Evolutionary conservation across 73 alveolate genomes (phyloP).

Genomic region (Blepharisma japonicum): DNA sequence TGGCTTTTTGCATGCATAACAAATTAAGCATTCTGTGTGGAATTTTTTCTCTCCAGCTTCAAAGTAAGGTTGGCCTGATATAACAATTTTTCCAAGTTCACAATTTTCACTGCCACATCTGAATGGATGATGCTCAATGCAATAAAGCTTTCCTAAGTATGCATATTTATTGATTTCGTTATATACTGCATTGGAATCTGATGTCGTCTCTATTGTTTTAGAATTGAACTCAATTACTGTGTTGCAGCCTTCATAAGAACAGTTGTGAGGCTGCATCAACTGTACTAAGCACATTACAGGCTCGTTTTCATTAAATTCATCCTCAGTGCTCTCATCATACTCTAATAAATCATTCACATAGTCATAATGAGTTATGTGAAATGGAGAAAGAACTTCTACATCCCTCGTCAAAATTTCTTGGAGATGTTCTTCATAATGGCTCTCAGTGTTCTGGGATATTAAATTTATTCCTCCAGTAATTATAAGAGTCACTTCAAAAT

Average conservation of each 20-base stretch:
- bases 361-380: neutral
- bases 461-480: slow-evolving; percentile 28
- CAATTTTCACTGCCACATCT: slow-evolving; percentile 23
- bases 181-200: neutral
- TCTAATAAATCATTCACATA: neutral
- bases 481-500: neutral
- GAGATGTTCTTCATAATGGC: neutral
- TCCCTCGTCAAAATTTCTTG: neutral
- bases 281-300: neutral
- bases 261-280: neutral
- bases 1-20: slow-evolving; percentile 8
- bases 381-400: neutral
- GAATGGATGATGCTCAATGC: slow-evolving; percentile 27
- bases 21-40: slow-evolving; percentile 24
- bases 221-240: neutral
- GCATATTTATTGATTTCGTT: neutral
- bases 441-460: neutral
- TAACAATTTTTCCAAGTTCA: neutral
- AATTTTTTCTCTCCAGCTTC: neutral
- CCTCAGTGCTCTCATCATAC: slow-evolving; percentile 20
- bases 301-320: neutral
- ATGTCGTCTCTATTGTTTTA: neutral
- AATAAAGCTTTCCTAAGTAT: slow-evolving; percentile 23
- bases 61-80: neutral
- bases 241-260: slow-evolving; percentile 3